Base-by-base conservation (phyloP, 2,329 filamentous ascomycete genomes). In the Fusarium sp. region DNA sequence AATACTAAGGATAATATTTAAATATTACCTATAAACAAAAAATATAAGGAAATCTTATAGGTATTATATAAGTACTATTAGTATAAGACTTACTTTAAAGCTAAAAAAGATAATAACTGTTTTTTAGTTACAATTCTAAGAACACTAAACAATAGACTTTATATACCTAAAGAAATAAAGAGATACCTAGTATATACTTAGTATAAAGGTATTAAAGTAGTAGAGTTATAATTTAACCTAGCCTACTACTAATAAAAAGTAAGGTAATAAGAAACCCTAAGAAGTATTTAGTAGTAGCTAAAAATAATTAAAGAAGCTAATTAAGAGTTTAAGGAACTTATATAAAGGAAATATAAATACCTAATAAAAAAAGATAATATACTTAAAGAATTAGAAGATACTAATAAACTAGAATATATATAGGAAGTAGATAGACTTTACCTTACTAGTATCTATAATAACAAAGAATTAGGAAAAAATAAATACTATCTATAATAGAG, bases 11-110 rank as follows among this genome's bases (percentile, higher is more conserved):
- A 42, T 20, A 7, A 42, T 14, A 22, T 22, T 8, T 14, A 22
- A 42, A 42, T 6, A 2, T 7, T 20, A 1, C n/a, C 2, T 3
- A 42, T 14, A 14, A 9, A 42, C 11, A 11, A 6, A 6, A 2
- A 12, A 10, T 42, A 42, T 22, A 14, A 20, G 5, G 6, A 20
- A 7, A 15, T 42, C 1, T 20, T 2, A 7, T 42, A 22, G n/a
- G n/a, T 42, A 42, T 42, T 12, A 11, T 42, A 11, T 22, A 20
- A 20, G 2, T 42, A 42, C n/a, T 22, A 42, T 14, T 20, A 42
- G 11, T 42, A 6, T 22, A 42, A 42, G 3, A 3, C 14, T 14
- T 42, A 42, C 10, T 1, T 42, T 42, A 20, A 42, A 22, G 6
- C 12, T 7, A 42, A 42, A 12, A 20, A 20, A 5, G 2, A 42